Conservation (phyloP, 352 stramenopile genomes). For the Globisporangium camurandrum region DNA sequence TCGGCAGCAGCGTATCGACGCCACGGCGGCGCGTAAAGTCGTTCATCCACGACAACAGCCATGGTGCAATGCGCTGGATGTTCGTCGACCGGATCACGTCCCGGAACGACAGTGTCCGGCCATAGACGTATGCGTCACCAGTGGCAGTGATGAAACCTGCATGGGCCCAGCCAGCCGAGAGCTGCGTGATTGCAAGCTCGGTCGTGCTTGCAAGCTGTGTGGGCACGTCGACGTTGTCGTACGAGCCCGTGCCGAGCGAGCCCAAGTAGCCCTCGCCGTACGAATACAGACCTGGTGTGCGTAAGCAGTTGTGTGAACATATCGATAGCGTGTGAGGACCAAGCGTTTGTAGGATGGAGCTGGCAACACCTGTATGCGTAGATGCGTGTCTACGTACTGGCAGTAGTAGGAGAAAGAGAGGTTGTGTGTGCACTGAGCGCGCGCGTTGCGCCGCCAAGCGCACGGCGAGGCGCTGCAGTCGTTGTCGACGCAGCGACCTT, state of each 20-base stretch:
- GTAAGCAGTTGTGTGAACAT: too few species aligned
- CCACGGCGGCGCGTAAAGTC: constrained; percentile 49
- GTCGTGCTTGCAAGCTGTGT: constrained; percentile 36
- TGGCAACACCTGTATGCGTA: too few species aligned
- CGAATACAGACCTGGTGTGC: constrained; percentile 46
- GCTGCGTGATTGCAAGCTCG: constrained; percentile 38
- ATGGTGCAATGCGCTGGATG: constrained; percentile 72
- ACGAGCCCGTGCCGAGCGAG: constrained; percentile 59
- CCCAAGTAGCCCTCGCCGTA: constrained; percentile 78
- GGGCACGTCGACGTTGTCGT: constrained; percentile 40
- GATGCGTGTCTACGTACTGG: too few species aligned
- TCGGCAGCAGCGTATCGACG: constrained; percentile 59
- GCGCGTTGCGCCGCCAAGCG: too few species aligned
- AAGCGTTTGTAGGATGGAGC: too few species aligned
- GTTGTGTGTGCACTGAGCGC: too few species aligned
- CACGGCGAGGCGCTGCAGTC: too few species aligned
- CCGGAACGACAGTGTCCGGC: constrained; percentile 75
- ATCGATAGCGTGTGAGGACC: too few species aligned
- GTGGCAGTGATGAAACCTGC: constrained; percentile 62
- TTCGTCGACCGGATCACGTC: constrained; percentile 82
- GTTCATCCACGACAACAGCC: constrained; percentile 65
- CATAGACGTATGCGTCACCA: constrained; percentile 65
- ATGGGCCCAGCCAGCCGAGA: constrained; percentile 77
- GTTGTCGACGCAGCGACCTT: too few species aligned
- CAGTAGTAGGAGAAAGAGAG: too few species aligned